Base-by-base conservation (phyloP, 2,329 filamentous ascomycete genomes). In the Sporothrix humicola region DNA sequence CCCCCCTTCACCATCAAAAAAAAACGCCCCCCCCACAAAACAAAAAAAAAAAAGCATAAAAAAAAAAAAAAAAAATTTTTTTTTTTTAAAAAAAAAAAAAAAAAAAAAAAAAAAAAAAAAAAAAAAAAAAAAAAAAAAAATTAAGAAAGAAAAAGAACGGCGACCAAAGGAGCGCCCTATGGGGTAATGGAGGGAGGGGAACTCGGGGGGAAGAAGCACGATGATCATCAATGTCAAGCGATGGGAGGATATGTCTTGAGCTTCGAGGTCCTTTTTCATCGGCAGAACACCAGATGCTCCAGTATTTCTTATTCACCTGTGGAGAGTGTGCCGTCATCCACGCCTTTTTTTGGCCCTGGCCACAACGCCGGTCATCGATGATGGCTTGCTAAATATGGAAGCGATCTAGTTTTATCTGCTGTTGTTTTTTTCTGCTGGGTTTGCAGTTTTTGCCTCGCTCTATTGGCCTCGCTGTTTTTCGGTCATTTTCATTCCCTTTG, bases 221-320 rank as follows among this genome's bases (percentile, higher is more conserved):
- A 65, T 8, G n/a, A 65, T 15, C 10, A 23, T 46, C 59, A 20
- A 20, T 9, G 8, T n/a, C n/a, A 48, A 26, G n/a, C 10, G 15
- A 23, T 65, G 10, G 42, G n/a, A 65, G 17, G n/a, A 65, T 9
- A 23, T 56, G 46, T 48, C 46, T 48, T 48, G 12, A 48, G 46
- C 52, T 26, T 26, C 20, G 20, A 26, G 52, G 20, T 26, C 52
- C 52, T 56, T 65, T 63, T 63, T 44, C 20, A 65, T 65, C 42
- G 42, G 61, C 61, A 66, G 23, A 48, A 48, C 13, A 13, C 61
- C 42, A 66, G 20, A 48, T 48, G 37, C 61, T 66, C 42, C 20
- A 48, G 61, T 66, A 17, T 46, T 65, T 48, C 61, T 48, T 66
- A 66, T 66, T 66, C 59, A 65, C 37, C 31, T 66, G 12, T 48